Base-by-base conservation (phyloP, 306 rosid species). In the Urtica urens region DNA sequence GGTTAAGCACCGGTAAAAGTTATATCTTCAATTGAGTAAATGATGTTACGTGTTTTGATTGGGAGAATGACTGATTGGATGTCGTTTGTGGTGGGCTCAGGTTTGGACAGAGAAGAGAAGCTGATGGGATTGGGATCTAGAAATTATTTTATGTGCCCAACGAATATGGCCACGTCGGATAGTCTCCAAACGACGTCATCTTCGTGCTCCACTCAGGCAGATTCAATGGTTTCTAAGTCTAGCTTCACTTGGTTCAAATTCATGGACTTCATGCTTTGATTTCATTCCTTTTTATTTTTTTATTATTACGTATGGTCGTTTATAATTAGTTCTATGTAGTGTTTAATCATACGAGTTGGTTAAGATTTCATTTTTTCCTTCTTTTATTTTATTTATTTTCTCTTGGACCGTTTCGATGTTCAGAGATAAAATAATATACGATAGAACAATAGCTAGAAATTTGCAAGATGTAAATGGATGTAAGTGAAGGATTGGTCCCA, bases 101-200 rank as follows among this genome's bases (percentile, higher is more conserved):
- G 87, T 61, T 77, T 90, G 73, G 58, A 67, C 16, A 79, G 75
- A 35, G 76, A 58, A 29, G 83, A 73, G 70, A 79, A 77, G 51
- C 56, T 82, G 34, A 19, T 64, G 40, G 64, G 62, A 6, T 61
- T 92, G 47, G 96, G 94, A 64, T 77, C 96, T 10, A 72, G 96
- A 33, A 92, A 79, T 75, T 85, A 79, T 64, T 82, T 82, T 46
- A 39, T 85, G 51, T 82, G 96, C 43, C 72, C 47, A 20, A 11
- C 60, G 0, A 51, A 42, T 10, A 26, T 6, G 5, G 80, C n/a
- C n/a, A 29, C 49, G 57, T 46, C 0, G 59, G 52, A 1, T 21
- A 2, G 1, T 44, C 35, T 1, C 52, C 22, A 1, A 63, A 47
- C 15, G 77, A 60, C 17, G 55, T 55, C 75, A 0, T 52, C 68